Conservation (phyloP, 2,329 filamentous ascomycete species). For the Fusarium sp. region DNA sequence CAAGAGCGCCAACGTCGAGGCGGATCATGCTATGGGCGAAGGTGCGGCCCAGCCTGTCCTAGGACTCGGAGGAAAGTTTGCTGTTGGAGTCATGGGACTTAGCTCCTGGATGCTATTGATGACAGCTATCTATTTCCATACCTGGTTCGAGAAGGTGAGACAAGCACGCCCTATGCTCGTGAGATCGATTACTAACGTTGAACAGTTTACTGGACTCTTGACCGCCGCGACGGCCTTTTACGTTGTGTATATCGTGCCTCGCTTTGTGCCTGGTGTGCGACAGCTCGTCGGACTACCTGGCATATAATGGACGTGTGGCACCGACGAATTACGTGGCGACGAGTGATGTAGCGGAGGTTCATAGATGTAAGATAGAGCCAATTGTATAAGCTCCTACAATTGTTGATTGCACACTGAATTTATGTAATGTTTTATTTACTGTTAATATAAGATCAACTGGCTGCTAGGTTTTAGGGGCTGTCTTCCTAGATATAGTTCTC, state of each 20-base stretch:
- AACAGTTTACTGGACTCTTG: conserved; percentile 65
- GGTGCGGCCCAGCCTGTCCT: conserved; percentile 50
- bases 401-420: background rate
- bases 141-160: conserved; percentile 94
- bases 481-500: background rate
- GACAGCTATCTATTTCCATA: conserved; percentile 99
- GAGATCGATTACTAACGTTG: conserved; percentile 39
- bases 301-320: conserved; percentile 52
- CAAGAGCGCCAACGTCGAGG: conserved; percentile 67
- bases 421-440: background rate
- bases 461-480: background rate
- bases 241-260: conserved; percentile 63
- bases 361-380: conserved; percentile 21
- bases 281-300: conserved; percentile 64
- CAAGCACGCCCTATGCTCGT: fast-evolving
- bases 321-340: conserved; percentile 28
- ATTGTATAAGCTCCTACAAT: conserved; percentile 6
- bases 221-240: conserved; percentile 63
- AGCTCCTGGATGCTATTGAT: conserved; percentile 97
- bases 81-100: conserved; percentile 73
- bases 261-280: conserved; percentile 62
- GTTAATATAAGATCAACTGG: background rate
- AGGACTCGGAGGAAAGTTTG: conserved; percentile 66
- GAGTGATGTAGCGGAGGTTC: conserved; percentile 13
- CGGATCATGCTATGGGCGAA: conserved; percentile 44